These are phyloP conservation scores for Volvox africanus DNA, from an alignment of 139 green algal genomes.

Conservation along the genomic window DNA sequence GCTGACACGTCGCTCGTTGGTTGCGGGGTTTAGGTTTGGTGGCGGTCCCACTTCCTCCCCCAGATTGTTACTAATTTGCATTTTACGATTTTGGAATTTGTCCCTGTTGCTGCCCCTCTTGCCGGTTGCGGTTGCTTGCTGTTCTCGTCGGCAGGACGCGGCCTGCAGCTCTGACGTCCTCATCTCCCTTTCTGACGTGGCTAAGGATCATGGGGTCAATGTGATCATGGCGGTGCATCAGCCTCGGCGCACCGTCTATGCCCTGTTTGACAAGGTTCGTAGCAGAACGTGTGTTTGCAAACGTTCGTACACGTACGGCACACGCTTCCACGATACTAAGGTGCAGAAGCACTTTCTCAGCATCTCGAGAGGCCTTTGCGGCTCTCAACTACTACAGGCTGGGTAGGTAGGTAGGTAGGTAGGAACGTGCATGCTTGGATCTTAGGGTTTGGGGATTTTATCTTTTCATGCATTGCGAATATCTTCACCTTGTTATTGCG, in stretches of 20 bases:
- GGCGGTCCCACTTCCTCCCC: no score
- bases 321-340: no score
- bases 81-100: no score
- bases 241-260: constrained; percentile 60
- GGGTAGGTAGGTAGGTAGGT: background rate
- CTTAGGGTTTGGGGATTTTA: background rate
- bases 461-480: background rate
- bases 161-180: constrained; percentile 32
- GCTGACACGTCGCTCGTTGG: no score
- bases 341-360: no score
- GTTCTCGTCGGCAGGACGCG: constrained; percentile 18
- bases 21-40: no score
- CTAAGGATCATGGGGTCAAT: constrained; percentile 70
- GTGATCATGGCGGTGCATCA: constrained; percentile 74
- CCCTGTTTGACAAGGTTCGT: constrained; percentile 74
- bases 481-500: background rate
- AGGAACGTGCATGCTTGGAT: background rate
- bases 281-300: background rate
- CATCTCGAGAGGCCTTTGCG: no score
- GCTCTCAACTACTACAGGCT: no score
- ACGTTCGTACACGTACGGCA: background rate
- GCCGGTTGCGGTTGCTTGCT: background rate
- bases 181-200: constrained; percentile 62
- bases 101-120: no score
- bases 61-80: no score